Evolutionary conservation across 2,329 filamentous ascomycete species (phyloP), one percentile per base, ranked within the genome.

Genomic region (Helotiales sp.): DNA sequence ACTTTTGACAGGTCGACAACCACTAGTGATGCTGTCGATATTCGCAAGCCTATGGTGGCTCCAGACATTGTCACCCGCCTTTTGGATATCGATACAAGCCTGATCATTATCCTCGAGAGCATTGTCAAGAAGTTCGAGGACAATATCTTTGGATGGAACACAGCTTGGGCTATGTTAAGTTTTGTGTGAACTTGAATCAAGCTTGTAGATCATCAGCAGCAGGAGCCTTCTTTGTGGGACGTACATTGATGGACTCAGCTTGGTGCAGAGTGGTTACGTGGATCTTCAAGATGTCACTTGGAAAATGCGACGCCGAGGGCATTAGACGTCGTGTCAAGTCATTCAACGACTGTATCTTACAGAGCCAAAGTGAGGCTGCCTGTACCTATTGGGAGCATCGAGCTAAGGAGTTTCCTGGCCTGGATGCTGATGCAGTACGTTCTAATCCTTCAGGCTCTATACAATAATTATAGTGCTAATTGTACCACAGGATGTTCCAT

Each of bases 91-190:
- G 17, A 54, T 54, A 47, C 42, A 9, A 15, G 15, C 12, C 46
- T 54, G 19, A 25, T 54, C 15, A 34, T 5, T 1, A 24, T 47
- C 27, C 52, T 40, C 17, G 29, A 38, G 7, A 24, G 13, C 36
- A 4, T 5, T 6, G 12, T 22, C n/a, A n/a, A 25, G 38, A 34
- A 36, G 2, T 25, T 24, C 25, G 36, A 19, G 12, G n/a, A n/a
- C n/a, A 47, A 54, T 22, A 54, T 47, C n/a, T 42, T 33, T 13
- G 24, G 19, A 13, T 54, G 13, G 46, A 54, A 30, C 44, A 54
- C 17, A 19, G 19, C 19, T 38, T 24, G 12, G 30, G 30, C n/a
- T 54, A 54, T 34, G 19, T 36, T 2, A 31, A 47, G 19, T 54
- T 54, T 22, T 54, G 30, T 22, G 19, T 34, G 7, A 22, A 36